Conservation (phyloP, 306 rosid genomes). For the Hylodesmum podocarpum region DNA sequence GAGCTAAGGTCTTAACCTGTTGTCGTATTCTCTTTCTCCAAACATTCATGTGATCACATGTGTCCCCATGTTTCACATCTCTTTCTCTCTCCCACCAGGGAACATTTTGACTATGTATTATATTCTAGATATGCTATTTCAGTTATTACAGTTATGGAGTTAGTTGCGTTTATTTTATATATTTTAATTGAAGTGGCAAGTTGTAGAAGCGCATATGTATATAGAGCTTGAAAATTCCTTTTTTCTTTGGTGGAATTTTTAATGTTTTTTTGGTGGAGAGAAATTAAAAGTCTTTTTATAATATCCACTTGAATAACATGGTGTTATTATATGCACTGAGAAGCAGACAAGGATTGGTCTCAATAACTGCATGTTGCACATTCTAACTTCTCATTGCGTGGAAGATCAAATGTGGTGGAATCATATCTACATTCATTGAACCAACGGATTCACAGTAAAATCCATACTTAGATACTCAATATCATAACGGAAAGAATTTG, state of each 20-base stretch:
- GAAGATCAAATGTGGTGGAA: constrained; percentile 27
- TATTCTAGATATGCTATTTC: constrained; percentile 40
- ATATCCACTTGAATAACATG: constrained; percentile 25
- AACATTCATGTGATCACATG: constrained; percentile 78
- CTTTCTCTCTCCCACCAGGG: constrained; percentile 36
- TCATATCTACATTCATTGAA: constrained; percentile 40
- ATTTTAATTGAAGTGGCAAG: neutral
- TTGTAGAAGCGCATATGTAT: neutral
- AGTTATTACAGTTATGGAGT: constrained; percentile 79
- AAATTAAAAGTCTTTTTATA: constrained; percentile 17
- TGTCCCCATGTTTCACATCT: constrained; percentile 66
- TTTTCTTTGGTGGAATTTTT: too few relatives aligned
- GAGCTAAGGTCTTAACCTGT: constrained; percentile 34
- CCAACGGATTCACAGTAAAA: neutral
- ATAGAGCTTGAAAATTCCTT: constrained; percentile 1
- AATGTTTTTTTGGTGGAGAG: too few relatives aligned
- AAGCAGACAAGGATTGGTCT: constrained; percentile 38
- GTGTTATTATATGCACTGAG: constrained; percentile 1
- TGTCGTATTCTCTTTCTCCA: constrained; percentile 42
- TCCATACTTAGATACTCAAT: constrained; percentile 19
- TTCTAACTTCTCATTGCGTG: constrained; percentile 34
- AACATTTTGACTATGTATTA: constrained; percentile 42
- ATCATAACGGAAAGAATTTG: neutral
- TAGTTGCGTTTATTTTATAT: constrained; percentile 45
- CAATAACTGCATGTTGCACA: constrained; percentile 31